Evolutionary conservation across 2,329 filamentous ascomycete species (phyloP), one percentile per base, ranked within the genome.

Genomic region (Phaeoacremonium minimum): DNA sequence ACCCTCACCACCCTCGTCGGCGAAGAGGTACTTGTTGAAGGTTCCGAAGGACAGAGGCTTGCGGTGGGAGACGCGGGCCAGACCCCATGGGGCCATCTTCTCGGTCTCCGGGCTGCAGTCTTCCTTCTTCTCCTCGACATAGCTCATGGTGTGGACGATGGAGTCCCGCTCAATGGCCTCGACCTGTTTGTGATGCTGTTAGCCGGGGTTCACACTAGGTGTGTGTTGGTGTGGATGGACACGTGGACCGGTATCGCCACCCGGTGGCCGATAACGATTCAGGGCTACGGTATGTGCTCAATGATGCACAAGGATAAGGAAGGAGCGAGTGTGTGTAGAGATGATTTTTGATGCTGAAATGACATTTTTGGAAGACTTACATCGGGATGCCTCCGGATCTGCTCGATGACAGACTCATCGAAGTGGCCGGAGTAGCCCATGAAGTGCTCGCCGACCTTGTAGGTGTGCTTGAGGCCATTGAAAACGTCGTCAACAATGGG

Each of bases 21-120:
- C 77, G 64, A 93, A 98, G 26, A 97, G 77, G 74, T 98, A 98
- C 73, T 97, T 96, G 80, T 96, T 97, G 73, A 93, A 97, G 63
- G 80, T 90, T 52, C 86, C 84, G 60, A 98, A 97, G 62, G 77
- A 84, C 49, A 98, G 77, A 46, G 76, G 75, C 48, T 93, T 75
- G 51, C 93, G 87, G 75, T 98, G 93, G 20, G 93, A 98, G 69
- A 98, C 87, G 80, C 93, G 88, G 51, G 94, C 93, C 48, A 98
- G 78, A 71, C 94, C 93, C 93, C 94, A 98, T n/a, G 93, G 93
- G 46, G 94, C 87, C 63, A 87, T 84, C 75, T 88, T 93, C 80
- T 98, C 88, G 7, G 79, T 72, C 57, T 84, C 75, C 46, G 66
- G 63, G n/a, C 65, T 58, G 50, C 72, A 77, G 37, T 58, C 60